Evolutionary conservation across 345 rosid species (phyloP), one percentile per base, ranked within the genome.

Genomic region (Gossypium sturtianum): DNA sequence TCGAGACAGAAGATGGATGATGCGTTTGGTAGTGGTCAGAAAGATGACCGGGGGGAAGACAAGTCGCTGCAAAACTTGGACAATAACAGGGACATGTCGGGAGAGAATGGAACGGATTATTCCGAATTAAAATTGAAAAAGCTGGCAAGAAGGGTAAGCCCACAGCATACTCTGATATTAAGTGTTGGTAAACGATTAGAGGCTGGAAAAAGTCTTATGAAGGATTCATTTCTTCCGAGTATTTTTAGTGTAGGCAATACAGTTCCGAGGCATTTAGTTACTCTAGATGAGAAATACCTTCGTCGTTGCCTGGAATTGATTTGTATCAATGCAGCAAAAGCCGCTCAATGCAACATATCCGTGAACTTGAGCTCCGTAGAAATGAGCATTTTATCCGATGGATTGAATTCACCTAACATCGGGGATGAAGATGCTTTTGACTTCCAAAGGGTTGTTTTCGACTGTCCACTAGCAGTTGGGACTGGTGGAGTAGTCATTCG

Each of bases 201-300:
- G 70, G 75, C 76, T 54, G 84, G 84, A 79, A 84, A 81, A 74
- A 84, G 84, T 65, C 78, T 85, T 72, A 75, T 82, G 20, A 86
- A 83, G 81, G 87, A 81, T n/a, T 84, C 88, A 0, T 79, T 89
- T 58, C 74, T 85, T 75, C 90, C 41, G 57, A 84, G 85, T 57
- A 78, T 78, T 41, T 76, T 68, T 73, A 80, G 81, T 70, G 70
- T 84, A n/a, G 89, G 85, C 52, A 77, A 74, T 82, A 87, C 83
- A 85, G 87, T 92, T 67, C 93, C 95, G 38, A 88, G 87, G 86
- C 86, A 85, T 86, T 51, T 94, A 87, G 87, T 88, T 54, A 84
- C 88, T 41, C 63, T 86, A 4, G 93, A 94, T 76, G 98, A 90
- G 78, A 92, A 87, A 77, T 89, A 87, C 81, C 89, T 91, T 4